phyloP scores from a whole-genome alignment of 2,329 filamentous ascomycete species.

The Diaporthe amygdali region DNA sequence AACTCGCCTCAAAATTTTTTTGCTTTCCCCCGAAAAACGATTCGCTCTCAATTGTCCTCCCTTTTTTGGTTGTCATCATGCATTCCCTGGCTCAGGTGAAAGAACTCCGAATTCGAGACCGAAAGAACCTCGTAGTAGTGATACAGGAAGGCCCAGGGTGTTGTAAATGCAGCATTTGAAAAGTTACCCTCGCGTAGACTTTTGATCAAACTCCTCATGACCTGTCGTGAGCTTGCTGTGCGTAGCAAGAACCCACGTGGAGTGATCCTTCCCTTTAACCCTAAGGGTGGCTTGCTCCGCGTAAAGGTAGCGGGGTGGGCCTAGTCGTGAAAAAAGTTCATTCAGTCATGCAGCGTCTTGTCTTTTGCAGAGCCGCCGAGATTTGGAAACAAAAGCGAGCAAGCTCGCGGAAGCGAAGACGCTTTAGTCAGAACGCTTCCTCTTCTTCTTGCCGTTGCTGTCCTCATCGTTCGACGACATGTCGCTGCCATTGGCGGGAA shows the following conservation, averaged over 20 bases:
- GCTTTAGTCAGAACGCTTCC: constrained; percentile 71
- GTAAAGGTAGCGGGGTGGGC: constrained; percentile 35
- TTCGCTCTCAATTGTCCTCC: constrained; percentile 18
- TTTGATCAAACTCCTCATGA: constrained; percentile 11
- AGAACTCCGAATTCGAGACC: constrained; percentile 7
- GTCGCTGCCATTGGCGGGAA: constrained; percentile 70
- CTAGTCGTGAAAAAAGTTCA: constrained; percentile 37
- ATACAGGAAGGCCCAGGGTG: constrained; percentile 18
- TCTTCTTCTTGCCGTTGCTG: constrained; percentile 73
- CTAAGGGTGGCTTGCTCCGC: constrained; percentile 32
- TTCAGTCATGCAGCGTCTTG: constrained; percentile 38
- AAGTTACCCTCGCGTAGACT: constrained; percentile 16
- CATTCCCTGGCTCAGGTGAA: constrained; percentile 8
- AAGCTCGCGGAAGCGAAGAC: constrained; percentile 8
- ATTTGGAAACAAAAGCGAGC: constrained; percentile 17
- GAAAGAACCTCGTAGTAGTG: constrained; percentile 24
- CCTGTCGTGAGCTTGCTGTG: constrained; percentile 2
- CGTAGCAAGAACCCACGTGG: constrained; percentile 19
- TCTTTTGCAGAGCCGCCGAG: constrained; percentile 6
- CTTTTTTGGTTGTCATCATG: constrained; percentile 23
- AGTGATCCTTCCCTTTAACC: constrained; percentile 28
- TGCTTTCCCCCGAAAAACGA: constrained; percentile 13
- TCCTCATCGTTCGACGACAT: constrained; percentile 58
- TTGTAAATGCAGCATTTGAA: constrained; percentile 27
- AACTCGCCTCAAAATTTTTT: background rate